These are phyloP conservation scores for Thelephora ganbajun DNA, from an alignment of 768 basidiomycete genomes.

Conservation along the genomic window DNA sequence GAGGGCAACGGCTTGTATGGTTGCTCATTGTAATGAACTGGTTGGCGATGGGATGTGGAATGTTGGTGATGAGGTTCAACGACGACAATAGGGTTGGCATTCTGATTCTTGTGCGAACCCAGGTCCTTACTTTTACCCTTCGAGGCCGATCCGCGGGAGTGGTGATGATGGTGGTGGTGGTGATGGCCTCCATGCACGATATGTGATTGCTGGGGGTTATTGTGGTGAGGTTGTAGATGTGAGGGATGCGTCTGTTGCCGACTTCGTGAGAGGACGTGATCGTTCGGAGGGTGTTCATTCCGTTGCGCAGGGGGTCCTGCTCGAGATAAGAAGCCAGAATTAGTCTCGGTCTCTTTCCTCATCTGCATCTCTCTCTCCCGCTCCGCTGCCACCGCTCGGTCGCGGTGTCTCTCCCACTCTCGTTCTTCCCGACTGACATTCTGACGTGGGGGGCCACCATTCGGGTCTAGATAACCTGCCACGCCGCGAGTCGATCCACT, in stretches of 20 bases:
- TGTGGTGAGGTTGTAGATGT: conserved; percentile 11
- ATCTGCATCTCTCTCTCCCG: conserved; percentile 15
- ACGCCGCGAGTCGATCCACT: conserved; percentile 2
- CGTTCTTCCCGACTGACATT: conserved; percentile 11
- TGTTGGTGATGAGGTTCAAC: conserved; percentile 5
- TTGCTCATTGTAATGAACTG: background rate
- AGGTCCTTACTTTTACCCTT: background rate
- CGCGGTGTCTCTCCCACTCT: conserved; percentile 22
- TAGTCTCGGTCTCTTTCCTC: conserved; percentile 7
- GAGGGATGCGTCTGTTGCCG: conserved; percentile 13
- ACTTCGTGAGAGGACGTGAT: conserved; percentile 7
- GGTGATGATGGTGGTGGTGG: conserved; percentile 6
- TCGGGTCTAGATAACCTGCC: background rate
- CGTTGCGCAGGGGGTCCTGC: conserved; percentile 7
- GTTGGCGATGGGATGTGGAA: background rate
- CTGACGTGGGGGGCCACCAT: conserved; percentile 9
- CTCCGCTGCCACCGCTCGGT: conserved; percentile 15
- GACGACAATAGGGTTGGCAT: background rate
- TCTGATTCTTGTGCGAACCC: background rate
- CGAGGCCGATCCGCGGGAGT: conserved; percentile 1
- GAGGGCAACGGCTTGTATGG: background rate
- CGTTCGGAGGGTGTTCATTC: conserved; percentile 9
- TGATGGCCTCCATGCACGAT: conserved; percentile 6
- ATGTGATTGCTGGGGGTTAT: conserved; percentile 7
- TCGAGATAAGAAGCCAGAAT: conserved; percentile 4